phyloP scores from a whole-genome alignment of 768 basidiomycete species.

The Hypsizygus marmoreus region DNA sequence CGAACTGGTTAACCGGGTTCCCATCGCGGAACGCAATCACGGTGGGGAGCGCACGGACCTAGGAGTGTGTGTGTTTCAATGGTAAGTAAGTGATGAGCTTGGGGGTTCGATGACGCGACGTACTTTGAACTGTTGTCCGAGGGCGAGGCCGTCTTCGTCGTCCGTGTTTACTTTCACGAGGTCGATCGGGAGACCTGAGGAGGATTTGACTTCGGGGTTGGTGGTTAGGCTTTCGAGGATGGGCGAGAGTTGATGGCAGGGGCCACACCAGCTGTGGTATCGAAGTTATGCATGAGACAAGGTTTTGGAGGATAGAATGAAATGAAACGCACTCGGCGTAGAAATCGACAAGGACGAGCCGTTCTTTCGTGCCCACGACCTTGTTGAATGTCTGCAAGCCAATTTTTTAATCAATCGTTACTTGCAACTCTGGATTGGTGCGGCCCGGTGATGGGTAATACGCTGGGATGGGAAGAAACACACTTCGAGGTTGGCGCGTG shows the following conservation, averaged over 20 bases:
- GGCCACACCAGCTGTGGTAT: conserved; percentile 69
- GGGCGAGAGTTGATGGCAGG: conserved; percentile 75
- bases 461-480: conserved; percentile 12
- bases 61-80: neutral
- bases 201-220: conserved; percentile 44
- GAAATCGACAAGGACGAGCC: conserved; percentile 74
- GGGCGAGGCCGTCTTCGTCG: conserved; percentile 49
- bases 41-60: conserved; percentile 80
- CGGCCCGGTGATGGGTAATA: no score
- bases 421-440: no score
- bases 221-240: conserved; percentile 60
- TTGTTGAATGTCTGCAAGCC: conserved; percentile 39
- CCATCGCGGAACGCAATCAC: conserved; percentile 78
- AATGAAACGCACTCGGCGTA: conserved; percentile 68
- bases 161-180: conserved; percentile 72
- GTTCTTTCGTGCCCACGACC: conserved; percentile 40
- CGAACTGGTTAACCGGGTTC: conserved; percentile 56
- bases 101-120: conserved; percentile 7
- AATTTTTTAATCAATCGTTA: conserved; percentile 9
- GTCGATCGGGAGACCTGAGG: conserved; percentile 61
- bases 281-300: neutral
- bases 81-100: neutral
- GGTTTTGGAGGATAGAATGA: conserved; percentile 1
- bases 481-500: conserved; percentile 49
- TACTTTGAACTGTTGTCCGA: conserved; percentile 58